Evolutionary conservation across 257 asterid genomes (phyloP).

Genomic region (Thymus quinquecostatus): DNA sequence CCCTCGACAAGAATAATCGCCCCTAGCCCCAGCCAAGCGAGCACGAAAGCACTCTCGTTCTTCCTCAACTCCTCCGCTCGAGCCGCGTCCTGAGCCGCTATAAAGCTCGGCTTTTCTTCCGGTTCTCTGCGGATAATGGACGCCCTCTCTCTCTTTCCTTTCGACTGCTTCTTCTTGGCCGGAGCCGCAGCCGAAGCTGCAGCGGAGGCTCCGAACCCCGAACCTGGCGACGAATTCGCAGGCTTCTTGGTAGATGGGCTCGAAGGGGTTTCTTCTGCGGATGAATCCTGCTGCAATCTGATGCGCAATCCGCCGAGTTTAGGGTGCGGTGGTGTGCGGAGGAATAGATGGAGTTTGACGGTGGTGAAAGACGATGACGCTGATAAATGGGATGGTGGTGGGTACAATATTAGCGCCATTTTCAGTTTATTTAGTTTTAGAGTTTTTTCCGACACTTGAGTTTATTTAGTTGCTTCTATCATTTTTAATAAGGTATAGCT

Average conservation of each 20-base stretch:
- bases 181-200: conserved; percentile 33
- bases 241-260: conserved; percentile 44
- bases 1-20: conserved; percentile 71
- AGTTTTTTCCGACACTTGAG: not conserved
- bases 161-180: conserved; percentile 59
- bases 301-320: conserved; percentile 37
- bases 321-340: conserved; percentile 27
- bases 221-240: conserved; percentile 43
- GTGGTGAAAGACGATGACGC: conserved; percentile 42
- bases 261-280: conserved; percentile 43
- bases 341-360: conserved; percentile 45
- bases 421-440: conserved; percentile 42
- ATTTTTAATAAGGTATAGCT: not conserved
- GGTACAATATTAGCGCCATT: conserved; percentile 78
- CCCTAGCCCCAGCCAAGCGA: conserved; percentile 93
- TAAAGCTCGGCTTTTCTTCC: conserved; percentile 55
- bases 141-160: conserved; percentile 63
- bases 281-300: conserved; percentile 55
- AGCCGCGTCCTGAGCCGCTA: conserved; percentile 53
- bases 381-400: conserved; percentile 29
- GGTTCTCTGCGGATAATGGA: conserved; percentile 75
- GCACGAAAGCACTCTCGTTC: conserved; percentile 83
- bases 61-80: conserved; percentile 54
- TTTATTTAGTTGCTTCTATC: not conserved
- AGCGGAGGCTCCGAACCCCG: conserved; percentile 72